Base-by-base conservation (phyloP, 352 stramenopile species). In the Halophytophthora polymorphica region DNA sequence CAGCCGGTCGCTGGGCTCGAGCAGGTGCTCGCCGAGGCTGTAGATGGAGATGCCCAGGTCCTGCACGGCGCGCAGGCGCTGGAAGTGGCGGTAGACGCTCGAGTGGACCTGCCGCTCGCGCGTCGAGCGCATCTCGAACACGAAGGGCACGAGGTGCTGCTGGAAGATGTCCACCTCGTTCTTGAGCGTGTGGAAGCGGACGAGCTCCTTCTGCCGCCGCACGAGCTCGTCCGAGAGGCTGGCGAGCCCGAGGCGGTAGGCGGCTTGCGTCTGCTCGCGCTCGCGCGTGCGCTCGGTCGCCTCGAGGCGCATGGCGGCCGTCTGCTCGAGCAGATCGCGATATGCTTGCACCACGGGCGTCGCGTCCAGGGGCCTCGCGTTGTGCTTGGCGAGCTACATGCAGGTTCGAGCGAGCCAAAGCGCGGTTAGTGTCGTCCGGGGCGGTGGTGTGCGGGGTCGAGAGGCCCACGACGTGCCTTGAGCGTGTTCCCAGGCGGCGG, bases 101-200 rank as follows among this genome's bases (percentile, higher is more conserved):
- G 79, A 88, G 52, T 76, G 64, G 36, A 86, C 66, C 36, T 78
- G 58, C 29, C 76, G 69, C 40, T 90, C 79, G 33, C 50, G 79
- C 17, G 67, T 41, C 1, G 74, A 66, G 6, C 55, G 63, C 43
- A 84, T 87, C 43, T 76, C 63, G 41, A 84, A 86, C 43, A 88
- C 61, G 29, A 88, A 90, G 5, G 73, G 76, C 38, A 84, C 70
- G 14, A 90, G 49, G 51, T 75, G 71, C 53, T 92, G 77, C 56
- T 93, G 82, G 59, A 90, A 87, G 47, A 87, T 84, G 37, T 88
- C 77, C 37, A 90, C 65, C 36, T 93, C 79, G 58, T 89, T 86
- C 59, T 87, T 84, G 28, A 90, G 60, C 2, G 74, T 81, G 37
- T 83, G 66, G 45, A 83, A 86, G 11, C 71, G 77, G 25, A 90